Conservation (phyloP, 2,329 filamentous ascomycete species). For the Exophiala sp. region DNA sequence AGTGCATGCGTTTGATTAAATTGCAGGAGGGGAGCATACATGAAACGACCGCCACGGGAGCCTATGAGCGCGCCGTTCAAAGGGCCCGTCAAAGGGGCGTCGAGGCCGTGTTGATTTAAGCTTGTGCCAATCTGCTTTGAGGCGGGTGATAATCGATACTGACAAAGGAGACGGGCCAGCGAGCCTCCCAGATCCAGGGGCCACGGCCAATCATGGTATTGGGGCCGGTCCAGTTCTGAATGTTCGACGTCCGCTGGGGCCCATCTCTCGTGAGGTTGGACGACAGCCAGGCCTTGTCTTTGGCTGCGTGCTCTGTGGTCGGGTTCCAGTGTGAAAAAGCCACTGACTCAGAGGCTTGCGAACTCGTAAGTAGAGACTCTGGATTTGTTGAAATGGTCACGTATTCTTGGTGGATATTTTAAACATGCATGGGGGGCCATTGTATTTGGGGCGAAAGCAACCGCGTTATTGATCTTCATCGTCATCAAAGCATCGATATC, state of each 20-base stretch:
- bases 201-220: not conserved
- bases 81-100: not conserved
- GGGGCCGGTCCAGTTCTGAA: not conserved
- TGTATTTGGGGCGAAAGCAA: no score
- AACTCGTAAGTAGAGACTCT: not conserved
- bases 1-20: slow-evolving; percentile 17
- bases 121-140: slow-evolving; percentile 11
- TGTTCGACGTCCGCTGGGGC: not conserved
- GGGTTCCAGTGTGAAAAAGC: slow-evolving; percentile 7
- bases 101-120: slow-evolving; percentile 1
- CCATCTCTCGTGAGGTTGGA: not conserved
- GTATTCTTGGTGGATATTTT: no score
- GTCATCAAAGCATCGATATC: no score
- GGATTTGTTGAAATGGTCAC: no score
- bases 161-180: not conserved
- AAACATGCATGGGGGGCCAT: no score
- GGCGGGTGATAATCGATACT: slow-evolving; percentile 15
- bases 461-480: no score
- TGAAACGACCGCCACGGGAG: slow-evolving; percentile 8
- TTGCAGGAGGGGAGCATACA: slow-evolving; percentile 12
- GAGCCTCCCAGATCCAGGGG: slow-evolving; percentile 3
- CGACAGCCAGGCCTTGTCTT: not conserved
- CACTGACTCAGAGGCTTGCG: not conserved
- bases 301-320: not conserved
- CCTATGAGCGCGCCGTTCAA: not conserved